A percentile compares a stretch with the other conserved stretches of the same genome.
phyloP scores from a whole-genome alignment of 495 filamentous ascomycete genomes.

The Aspergillus mulundensis region DNA sequence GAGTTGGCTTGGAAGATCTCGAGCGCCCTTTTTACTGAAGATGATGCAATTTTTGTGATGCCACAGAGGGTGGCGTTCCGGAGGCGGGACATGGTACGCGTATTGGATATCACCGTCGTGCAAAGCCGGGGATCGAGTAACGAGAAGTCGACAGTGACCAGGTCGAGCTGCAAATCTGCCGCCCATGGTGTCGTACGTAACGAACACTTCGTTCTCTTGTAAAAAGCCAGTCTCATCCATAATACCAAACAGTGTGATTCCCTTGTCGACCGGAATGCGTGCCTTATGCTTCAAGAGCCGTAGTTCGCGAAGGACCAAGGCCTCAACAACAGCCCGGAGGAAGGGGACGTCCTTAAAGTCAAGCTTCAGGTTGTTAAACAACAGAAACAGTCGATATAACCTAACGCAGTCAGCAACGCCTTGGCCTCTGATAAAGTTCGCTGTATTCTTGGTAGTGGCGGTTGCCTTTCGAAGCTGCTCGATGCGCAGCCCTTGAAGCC shows the following conservation, averaged over 20 bases:
- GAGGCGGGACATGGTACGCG: constrained; percentile 49
- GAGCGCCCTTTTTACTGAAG: constrained; percentile 63
- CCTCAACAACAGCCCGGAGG: constrained; percentile 59
- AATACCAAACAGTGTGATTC: constrained; percentile 69
- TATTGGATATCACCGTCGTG: constrained; percentile 79
- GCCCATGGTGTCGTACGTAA: constrained; percentile 17
- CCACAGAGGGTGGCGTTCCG: constrained; percentile 55
- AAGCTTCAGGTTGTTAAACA: constrained; percentile 48
- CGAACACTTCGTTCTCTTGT: constrained; percentile 42
- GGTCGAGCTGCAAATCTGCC: constrained; percentile 8
- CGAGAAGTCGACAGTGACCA: constrained; percentile 37
- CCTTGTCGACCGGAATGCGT: constrained; percentile 64
- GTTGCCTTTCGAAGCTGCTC: constrained; percentile 54
- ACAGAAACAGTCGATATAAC: constrained; percentile 55
- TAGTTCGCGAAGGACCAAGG: constrained; percentile 59
- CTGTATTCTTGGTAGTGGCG: constrained; percentile 49
- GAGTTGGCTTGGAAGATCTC: constrained; percentile 72
- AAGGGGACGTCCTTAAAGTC: constrained; percentile 64
- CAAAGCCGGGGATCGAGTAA: constrained; percentile 71
- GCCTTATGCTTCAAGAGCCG: constrained; percentile 71
- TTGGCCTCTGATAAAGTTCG: constrained; percentile 55
- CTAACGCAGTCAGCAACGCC: constrained; percentile 50
- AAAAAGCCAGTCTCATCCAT: constrained; percentile 77
- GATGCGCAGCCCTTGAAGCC: constrained; percentile 56
- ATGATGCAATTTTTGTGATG: constrained; percentile 67